Evolutionary conservation across 768 basidiomycete species (phyloP).

Genomic region (Lentinula raphanica): DNA sequence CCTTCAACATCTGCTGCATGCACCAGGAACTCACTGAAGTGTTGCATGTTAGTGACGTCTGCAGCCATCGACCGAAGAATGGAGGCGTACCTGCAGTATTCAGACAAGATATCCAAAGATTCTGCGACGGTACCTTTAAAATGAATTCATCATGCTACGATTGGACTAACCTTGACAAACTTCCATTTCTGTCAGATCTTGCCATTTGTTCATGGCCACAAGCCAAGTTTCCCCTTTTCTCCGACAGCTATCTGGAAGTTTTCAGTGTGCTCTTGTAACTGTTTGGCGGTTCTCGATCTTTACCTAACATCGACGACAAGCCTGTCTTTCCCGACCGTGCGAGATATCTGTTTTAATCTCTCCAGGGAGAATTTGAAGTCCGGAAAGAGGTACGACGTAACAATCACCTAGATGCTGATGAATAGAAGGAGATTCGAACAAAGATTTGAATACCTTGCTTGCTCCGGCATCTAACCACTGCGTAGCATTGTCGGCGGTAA

Average conservation of each 20-base stretch:
- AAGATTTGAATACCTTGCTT: slow-evolving; percentile 62
- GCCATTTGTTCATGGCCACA: slow-evolving; percentile 99
- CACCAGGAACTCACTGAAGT: slow-evolving; percentile 78
- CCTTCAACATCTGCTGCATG: slow-evolving; percentile 99
- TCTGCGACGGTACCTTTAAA: slow-evolving; percentile 39
- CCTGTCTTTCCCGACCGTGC: slow-evolving; percentile 70
- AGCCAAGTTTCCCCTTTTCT: slow-evolving; percentile 74
- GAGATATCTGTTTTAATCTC: slow-evolving; percentile 57
- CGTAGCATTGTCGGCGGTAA: slow-evolving; percentile 71
- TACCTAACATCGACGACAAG: slow-evolving; percentile 95
- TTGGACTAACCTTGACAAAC: slow-evolving; percentile 66
- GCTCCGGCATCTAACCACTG: slow-evolving; percentile 88
- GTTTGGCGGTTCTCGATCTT: slow-evolving; percentile 13
- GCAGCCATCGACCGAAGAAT: slow-evolving; percentile 8
- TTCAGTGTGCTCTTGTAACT: background rate
- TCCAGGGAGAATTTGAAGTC: slow-evolving; percentile 71
- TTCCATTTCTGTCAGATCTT: slow-evolving; percentile 91
- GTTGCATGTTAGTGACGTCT: background rate
- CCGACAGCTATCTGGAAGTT: slow-evolving; percentile 60
- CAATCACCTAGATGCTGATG: slow-evolving; percentile 65
- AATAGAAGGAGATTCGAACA: background rate
- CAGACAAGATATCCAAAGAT: slow-evolving; percentile 67
- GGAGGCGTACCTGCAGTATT: slow-evolving; percentile 74
- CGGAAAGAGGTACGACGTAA: slow-evolving; percentile 96
- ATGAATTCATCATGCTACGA: background rate